phyloP scores from a whole-genome alignment of 2,329 filamentous ascomycete species.

The Aspergillus candidus region DNA sequence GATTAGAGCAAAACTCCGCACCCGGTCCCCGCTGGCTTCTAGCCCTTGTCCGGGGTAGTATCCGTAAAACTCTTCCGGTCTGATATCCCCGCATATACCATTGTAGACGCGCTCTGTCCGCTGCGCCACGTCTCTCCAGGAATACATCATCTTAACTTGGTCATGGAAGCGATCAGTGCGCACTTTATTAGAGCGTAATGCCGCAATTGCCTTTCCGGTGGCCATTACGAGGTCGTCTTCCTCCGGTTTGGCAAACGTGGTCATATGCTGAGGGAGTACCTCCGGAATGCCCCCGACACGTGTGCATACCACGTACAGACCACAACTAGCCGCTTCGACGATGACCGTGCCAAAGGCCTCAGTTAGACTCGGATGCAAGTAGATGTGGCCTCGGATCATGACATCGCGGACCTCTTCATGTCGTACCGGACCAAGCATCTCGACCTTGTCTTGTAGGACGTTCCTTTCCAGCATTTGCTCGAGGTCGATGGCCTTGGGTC shows the following conservation, averaged over 20 bases:
- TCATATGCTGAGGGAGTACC: constrained; percentile 94
- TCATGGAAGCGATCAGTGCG: constrained; percentile 93
- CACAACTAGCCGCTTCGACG: constrained; percentile 92
- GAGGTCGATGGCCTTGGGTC: constrained; percentile 92
- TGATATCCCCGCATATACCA: constrained; percentile 80
- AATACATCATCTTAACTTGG: constrained; percentile 97
- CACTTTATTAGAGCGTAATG: constrained; percentile 77
- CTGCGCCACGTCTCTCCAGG: constrained; percentile 90
- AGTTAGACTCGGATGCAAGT: constrained; percentile 88
- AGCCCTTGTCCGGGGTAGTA: constrained; percentile 63
- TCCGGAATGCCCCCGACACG: constrained; percentile 96
- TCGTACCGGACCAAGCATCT: constrained; percentile 83
- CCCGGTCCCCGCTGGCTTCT: constrained; percentile 65
- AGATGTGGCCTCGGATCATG: constrained; percentile 95
- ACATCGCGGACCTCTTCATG: constrained; percentile 97
- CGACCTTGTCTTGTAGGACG: constrained; percentile 85
- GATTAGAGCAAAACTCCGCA: constrained; percentile 85
- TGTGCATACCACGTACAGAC: constrained; percentile 92
- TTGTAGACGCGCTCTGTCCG: constrained; percentile 94
- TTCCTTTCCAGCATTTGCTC: constrained; percentile 98
- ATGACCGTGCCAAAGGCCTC: constrained; percentile 98
- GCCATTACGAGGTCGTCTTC: constrained; percentile 90
- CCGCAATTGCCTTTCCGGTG: constrained; percentile 81
- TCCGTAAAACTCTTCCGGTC: constrained; percentile 82
- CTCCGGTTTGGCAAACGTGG: constrained; percentile 91